Evolutionary conservation across 768 basidiomycete species (phyloP).

Genomic region (Trametes punicea): DNA sequence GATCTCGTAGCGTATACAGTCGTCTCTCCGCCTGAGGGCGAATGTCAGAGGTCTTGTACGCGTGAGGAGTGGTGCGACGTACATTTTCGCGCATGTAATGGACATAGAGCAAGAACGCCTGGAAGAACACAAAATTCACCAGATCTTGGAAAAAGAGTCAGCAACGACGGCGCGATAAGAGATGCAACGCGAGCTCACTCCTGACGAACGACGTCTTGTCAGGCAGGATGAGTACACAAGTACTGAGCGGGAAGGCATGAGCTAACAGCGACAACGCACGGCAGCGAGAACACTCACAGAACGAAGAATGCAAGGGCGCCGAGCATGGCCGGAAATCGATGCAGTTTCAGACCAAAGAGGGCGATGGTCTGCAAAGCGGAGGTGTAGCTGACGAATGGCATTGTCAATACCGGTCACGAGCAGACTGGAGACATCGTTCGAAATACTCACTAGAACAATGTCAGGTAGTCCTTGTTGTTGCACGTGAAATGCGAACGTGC

Average conservation of each 20-base stretch:
- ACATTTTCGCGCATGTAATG: constrained; percentile 44
- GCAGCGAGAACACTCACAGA: constrained; percentile 35
- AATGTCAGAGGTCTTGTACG: neutral
- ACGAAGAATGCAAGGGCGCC: constrained; percentile 56
- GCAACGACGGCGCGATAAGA: constrained; percentile 3
- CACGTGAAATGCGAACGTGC: constrained; percentile 36
- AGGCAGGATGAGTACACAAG: constrained; percentile 38
- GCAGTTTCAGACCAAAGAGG: constrained; percentile 65
- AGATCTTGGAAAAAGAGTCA: constrained; percentile 39
- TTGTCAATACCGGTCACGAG: constrained; percentile 10
- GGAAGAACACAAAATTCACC: constrained; percentile 75
- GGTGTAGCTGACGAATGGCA: constrained; percentile 36
- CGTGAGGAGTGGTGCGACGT: constrained; percentile 21
- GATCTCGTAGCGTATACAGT: constrained; percentile 47
- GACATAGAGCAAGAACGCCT: constrained; percentile 75
- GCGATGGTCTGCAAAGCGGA: constrained; percentile 56
- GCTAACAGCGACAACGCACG: neutral
- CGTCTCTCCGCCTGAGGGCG: constrained; percentile 40
- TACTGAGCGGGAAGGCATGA: constrained; percentile 31
- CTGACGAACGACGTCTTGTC: constrained; percentile 35
- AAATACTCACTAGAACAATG: constrained; percentile 34
- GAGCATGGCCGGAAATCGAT: constrained; percentile 61
- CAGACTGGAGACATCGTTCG: neutral
- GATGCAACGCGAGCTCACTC: constrained; percentile 30
- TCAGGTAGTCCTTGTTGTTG: constrained; percentile 40